These are phyloP conservation scores for Plectosphaerella sp. DNA, from an alignment of 2,329 filamentous ascomycete genomes.

Conservation along the genomic window DNA sequence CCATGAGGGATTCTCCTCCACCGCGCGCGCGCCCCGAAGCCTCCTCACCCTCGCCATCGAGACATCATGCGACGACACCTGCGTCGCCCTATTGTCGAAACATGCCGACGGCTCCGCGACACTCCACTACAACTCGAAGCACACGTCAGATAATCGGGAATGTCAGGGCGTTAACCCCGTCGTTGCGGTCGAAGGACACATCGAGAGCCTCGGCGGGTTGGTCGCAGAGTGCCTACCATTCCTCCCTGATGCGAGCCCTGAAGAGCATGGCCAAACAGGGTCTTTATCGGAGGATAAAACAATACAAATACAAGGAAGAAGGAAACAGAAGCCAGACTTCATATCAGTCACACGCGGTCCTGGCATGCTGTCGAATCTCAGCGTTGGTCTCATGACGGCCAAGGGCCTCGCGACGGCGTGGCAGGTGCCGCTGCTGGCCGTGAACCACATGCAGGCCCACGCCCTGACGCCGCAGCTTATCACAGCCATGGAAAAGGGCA, in stretches of 20 bases:
- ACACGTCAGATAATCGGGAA: constrained; percentile 73
- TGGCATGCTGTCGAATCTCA: constrained; percentile 77
- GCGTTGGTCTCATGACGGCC: constrained; percentile 74
- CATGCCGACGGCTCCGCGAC: constrained; percentile 34
- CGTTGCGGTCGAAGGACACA: constrained; percentile 71
- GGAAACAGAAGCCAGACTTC: constrained; percentile 63
- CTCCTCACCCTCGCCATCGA: constrained; percentile 70
- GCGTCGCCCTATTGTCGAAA: constrained; percentile 75
- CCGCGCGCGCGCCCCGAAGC: constrained; percentile 14
- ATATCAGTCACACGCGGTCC: constrained; percentile 88
- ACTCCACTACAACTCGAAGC: constrained; percentile 74
- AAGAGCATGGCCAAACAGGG: constrained; percentile 7
- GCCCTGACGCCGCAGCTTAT: constrained; percentile 81
- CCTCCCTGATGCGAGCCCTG: constrained; percentile 32
- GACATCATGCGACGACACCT: constrained; percentile 89
- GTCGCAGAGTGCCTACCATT: constrained; percentile 57
- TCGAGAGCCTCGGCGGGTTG: constrained; percentile 62
- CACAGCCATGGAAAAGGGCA: constrained; percentile 45
- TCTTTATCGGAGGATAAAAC: constrained; percentile 10
- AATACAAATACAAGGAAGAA: constrained; percentile 6
- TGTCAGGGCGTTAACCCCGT: constrained; percentile 79
- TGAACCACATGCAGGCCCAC: constrained; percentile 98
- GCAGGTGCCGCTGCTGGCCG: constrained; percentile 75
- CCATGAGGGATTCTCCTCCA: background rate
- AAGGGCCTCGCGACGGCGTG: constrained; percentile 85